Conservation (phyloP, 2,329 filamentous ascomycete genomes). For the Talaromyces verruculosus region DNA sequence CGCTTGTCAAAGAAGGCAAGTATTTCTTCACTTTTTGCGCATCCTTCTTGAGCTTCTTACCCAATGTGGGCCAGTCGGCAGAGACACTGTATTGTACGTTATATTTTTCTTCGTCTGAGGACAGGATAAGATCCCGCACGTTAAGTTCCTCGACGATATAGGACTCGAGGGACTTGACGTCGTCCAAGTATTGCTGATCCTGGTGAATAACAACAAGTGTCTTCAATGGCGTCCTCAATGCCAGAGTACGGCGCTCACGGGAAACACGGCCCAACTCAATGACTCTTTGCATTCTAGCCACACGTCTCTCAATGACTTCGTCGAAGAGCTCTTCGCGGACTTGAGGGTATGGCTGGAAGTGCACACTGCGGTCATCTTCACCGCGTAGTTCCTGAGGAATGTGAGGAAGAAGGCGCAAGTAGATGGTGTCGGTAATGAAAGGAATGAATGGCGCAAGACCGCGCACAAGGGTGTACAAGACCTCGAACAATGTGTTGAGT, state of each 20-base stretch:
- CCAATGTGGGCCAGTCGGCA: conserved; percentile 90
- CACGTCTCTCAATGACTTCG: conserved; percentile 77
- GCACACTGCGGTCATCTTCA: conserved; percentile 79
- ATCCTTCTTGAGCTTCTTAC: conserved; percentile 97
- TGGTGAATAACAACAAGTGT: conserved; percentile 85
- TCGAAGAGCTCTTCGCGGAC: conserved; percentile 88
- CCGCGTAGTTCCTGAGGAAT: conserved; percentile 71
- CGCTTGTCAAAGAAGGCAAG: conserved; percentile 72
- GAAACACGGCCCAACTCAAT: conserved; percentile 88
- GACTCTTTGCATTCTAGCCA: conserved; percentile 89
- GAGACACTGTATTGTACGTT: conserved; percentile 87
- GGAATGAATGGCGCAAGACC: conserved; percentile 92
- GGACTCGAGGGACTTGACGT: conserved; percentile 78
- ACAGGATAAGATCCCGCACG: conserved; percentile 78
- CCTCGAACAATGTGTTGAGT: conserved; percentile 90
- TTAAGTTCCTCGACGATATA: conserved; percentile 94
- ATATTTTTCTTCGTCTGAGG: conserved; percentile 84
- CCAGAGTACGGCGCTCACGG: conserved; percentile 78
- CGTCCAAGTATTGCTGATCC: conserved; percentile 77
- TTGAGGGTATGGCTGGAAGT: conserved; percentile 88
- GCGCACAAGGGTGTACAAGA: conserved; percentile 83
- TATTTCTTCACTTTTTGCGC: conserved; percentile 88
- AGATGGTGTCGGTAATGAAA: conserved; percentile 94
- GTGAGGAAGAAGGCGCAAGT: conserved; percentile 75
- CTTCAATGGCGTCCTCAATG: conserved; percentile 87